Conservation (phyloP, 1,139 yeast genomes). For the Geotrichum histeridarum region DNA sequence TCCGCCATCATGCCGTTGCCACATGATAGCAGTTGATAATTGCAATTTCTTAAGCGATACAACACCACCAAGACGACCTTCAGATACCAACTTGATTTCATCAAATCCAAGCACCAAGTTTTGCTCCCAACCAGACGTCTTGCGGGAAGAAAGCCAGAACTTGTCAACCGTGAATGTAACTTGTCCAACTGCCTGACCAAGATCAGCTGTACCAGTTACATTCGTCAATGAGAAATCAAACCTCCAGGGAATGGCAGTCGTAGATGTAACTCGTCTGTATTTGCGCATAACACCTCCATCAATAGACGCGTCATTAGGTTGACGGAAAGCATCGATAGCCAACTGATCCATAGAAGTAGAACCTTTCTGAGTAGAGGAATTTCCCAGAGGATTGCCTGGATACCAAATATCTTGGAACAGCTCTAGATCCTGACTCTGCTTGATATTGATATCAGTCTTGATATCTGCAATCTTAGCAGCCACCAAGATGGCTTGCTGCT, state of each 20-base stretch:
- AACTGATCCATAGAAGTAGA: slow-evolving; percentile 12
- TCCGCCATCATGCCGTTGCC: slow-evolving; percentile 41
- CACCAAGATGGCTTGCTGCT: slow-evolving; percentile 31
- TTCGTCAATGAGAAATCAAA: slow-evolving; percentile 54
- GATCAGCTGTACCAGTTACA: slow-evolving; percentile 56
- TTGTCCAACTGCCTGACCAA: slow-evolving; percentile 80
- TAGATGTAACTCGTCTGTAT: slow-evolving; percentile 56
- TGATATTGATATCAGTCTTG: slow-evolving; percentile 62
- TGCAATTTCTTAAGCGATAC: slow-evolving; percentile 49
- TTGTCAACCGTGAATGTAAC: slow-evolving; percentile 51
- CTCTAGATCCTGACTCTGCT: slow-evolving; percentile 81
- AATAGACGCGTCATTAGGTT: slow-evolving; percentile 3
- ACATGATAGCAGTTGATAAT: slow-evolving; percentile 62
- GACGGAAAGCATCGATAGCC: slow-evolving; percentile 8
- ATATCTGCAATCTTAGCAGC: slow-evolving; percentile 55
- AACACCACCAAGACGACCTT: slow-evolving; percentile 75
- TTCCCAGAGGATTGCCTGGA: slow-evolving; percentile 37
- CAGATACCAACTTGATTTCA: slow-evolving; percentile 49
- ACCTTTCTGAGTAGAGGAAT: neutral
- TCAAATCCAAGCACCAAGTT: slow-evolving; percentile 59
- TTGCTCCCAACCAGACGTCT: slow-evolving; percentile 68
- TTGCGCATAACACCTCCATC: slow-evolving; percentile 42
- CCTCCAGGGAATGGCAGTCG: slow-evolving; percentile 72
- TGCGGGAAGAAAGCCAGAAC: slow-evolving; percentile 67
- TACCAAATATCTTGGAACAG: slow-evolving; percentile 83